These are phyloP conservation scores for Aspergillus panamensis DNA, from an alignment of 495 filamentous ascomycete species.

Conservation along the genomic window DNA sequence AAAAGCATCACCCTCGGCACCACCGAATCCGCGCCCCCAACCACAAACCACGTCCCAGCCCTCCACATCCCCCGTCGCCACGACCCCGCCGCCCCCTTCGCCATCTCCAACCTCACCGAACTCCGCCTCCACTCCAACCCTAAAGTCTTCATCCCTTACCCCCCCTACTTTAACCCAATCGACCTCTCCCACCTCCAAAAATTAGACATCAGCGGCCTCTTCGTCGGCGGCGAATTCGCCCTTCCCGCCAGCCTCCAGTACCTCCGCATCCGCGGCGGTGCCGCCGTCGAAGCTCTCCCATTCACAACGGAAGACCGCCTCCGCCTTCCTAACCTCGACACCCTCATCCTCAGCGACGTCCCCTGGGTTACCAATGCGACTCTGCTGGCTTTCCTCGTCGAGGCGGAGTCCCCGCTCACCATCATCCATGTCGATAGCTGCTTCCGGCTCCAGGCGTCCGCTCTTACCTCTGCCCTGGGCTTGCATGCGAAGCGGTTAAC, in stretches of 20 bases:
- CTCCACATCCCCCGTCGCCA: slow-evolving; percentile 22
- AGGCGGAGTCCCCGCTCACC: slow-evolving; percentile 25
- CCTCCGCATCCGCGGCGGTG: slow-evolving; percentile 31
- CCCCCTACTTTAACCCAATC: slow-evolving; percentile 17
- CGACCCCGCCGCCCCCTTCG: slow-evolving; percentile 8
- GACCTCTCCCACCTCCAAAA: slow-evolving; percentile 27
- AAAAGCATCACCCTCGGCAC: slow-evolving; percentile 33
- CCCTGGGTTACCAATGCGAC: slow-evolving; percentile 23
- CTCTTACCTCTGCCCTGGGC: slow-evolving; percentile 9
- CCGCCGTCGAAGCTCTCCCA: slow-evolving; percentile 17
- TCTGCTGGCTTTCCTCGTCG: slow-evolving; percentile 19
- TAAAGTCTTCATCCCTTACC: slow-evolving; percentile 20
- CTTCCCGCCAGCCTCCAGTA: slow-evolving; percentile 33
- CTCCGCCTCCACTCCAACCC: slow-evolving; percentile 33
- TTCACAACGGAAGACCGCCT: slow-evolving; percentile 10
- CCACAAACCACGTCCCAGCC: slow-evolving; percentile 7
- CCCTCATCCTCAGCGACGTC: slow-evolving; percentile 31
- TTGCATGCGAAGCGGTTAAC: slow-evolving; percentile 22
- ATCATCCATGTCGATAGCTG: slow-evolving; percentile 32
- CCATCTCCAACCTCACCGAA: slow-evolving; percentile 39
- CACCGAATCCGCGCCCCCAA: slow-evolving; percentile 1
- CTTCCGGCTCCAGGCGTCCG: slow-evolving; percentile 14
- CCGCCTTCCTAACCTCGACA: slow-evolving; percentile 30
- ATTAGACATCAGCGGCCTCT: slow-evolving; percentile 33
- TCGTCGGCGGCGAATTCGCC: slow-evolving; percentile 15